A percentile compares a stretch with the other conserved stretches of the same genome.
Evolutionary conservation across 805 yeast genomes (phyloP).

Genomic region (Nakazawaea siamensis): DNA sequence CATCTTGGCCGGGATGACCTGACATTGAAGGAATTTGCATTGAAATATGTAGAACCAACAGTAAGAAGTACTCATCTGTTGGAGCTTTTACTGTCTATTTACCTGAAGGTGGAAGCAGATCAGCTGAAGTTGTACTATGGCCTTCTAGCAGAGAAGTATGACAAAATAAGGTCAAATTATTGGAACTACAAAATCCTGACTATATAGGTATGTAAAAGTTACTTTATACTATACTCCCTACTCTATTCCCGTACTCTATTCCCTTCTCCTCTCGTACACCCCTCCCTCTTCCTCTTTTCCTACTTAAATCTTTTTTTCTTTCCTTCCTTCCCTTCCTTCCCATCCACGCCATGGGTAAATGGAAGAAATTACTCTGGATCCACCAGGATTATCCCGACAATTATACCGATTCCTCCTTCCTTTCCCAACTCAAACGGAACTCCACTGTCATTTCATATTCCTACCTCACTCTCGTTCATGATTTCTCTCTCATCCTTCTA

Average conservation of each 20-base stretch:
- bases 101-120: constrained; percentile 20
- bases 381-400: constrained; percentile 87
- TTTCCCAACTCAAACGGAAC: constrained; percentile 73
- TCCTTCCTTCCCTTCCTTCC: not conserved
- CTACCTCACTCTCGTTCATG: constrained; percentile 56
- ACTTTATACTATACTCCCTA: not conserved
- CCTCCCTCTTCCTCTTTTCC: not conserved
- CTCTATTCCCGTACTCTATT: not conserved
- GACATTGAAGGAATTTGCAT: constrained; percentile 38
- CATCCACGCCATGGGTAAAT: constrained; percentile 20
- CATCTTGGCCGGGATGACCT: constrained; percentile 21
- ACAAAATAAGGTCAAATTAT: constrained; percentile 22
- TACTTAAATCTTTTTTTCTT: not conserved
- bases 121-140: constrained; percentile 37
- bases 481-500: constrained; percentile 57
- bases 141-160: constrained; percentile 33
- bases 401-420: constrained; percentile 74
- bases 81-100: constrained; percentile 51
- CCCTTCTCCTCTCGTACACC: not conserved
- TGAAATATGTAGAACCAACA: constrained; percentile 21
- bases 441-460: constrained; percentile 65
- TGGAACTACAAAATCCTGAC: constrained; percentile 18
- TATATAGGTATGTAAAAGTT: not conserved
- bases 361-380: constrained; percentile 84
- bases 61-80: constrained; percentile 52